A percentile compares a stretch with the other conserved stretches of the same genome.
These are phyloP conservation scores for Penicillium sumatraense DNA, from an alignment of 2,329 filamentous ascomycete genomes.

Conservation along the genomic window DNA sequence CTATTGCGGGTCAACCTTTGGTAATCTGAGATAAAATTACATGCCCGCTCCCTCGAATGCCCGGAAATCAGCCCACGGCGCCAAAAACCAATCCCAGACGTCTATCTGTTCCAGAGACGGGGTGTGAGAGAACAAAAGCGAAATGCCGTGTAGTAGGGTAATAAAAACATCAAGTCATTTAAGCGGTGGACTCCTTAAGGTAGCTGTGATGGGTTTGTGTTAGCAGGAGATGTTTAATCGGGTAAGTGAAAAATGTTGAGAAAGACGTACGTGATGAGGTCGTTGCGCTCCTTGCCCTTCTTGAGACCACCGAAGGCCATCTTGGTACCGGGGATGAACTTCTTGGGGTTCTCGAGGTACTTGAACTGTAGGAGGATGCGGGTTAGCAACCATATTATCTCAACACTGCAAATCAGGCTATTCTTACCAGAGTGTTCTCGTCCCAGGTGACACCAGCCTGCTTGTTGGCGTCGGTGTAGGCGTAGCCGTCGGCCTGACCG, in stretches of 20 bases:
- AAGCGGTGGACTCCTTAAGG: conserved; percentile 44
- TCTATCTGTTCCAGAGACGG: conserved; percentile 24
- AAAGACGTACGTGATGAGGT: conserved; percentile 86
- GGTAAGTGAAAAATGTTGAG: not conserved
- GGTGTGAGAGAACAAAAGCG: conserved; percentile 24
- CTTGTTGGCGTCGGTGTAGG: conserved; percentile 99
- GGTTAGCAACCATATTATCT: conserved; percentile 14
- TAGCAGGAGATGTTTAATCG: conserved; percentile 10
- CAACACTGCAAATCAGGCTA: not conserved
- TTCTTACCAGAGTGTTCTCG: conserved; percentile 76
- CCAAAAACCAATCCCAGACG: conserved; percentile 25
- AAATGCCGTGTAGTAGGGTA: conserved; percentile 21
- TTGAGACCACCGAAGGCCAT: conserved; percentile 99
- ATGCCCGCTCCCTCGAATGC: conserved; percentile 36
- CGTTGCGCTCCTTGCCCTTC: conserved; percentile 99
- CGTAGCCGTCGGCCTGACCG: conserved; percentile 86
- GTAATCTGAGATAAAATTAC: conserved; percentile 44
- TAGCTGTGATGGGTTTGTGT: conserved; percentile 34
- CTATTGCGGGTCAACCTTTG: conserved; percentile 40
- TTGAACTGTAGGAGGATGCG: conserved; percentile 66
- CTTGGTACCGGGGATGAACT: conserved; percentile 99
- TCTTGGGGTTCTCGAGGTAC: conserved; percentile 99
- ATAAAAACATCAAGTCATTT: conserved; percentile 34
- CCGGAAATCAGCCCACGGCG: conserved; percentile 31
- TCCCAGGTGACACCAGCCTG: conserved; percentile 89